phyloP scores from a whole-genome alignment of 202 grass and related monocot species.

The Digitaria exilis region DNA sequence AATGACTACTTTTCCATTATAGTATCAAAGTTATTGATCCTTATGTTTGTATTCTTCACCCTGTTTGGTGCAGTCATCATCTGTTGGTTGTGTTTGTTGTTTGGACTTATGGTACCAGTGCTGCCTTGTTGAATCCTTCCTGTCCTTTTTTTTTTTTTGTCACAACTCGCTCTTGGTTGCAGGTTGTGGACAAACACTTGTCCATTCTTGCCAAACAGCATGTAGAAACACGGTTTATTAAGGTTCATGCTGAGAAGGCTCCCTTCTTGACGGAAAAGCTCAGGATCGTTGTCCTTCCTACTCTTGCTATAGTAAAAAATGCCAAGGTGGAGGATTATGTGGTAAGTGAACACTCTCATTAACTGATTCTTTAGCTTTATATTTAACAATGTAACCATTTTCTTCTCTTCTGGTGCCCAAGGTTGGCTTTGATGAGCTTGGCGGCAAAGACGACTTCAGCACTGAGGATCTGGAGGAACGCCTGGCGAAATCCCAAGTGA shows the following conservation, averaged over 20 bases:
- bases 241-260: conserved; percentile 93
- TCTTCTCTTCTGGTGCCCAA: conserved; percentile 26
- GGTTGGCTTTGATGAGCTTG: conserved; percentile 97
- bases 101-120: not conserved
- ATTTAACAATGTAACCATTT: not conserved
- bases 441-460: conserved; percentile 83
- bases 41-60: conserved; percentile 1
- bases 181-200: conserved; percentile 96
- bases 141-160: not conserved
- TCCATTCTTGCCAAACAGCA: conserved; percentile 81
- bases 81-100: not conserved
- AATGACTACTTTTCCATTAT: not conserved
- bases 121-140: not conserved
- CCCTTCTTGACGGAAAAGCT: conserved; percentile 93
- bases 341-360: conserved; percentile 42
- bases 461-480: conserved; percentile 74
- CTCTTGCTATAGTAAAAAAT: conserved; percentile 89
- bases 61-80: conserved; percentile 3
- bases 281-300: conserved; percentile 78
- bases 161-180: conserved; percentile 2
- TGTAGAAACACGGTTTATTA: conserved; percentile 83
- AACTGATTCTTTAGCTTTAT: not conserved
- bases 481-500: conserved; percentile 70
- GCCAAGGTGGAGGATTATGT: conserved; percentile 88
- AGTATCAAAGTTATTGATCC: not conserved